Percentiles rank a stretch among this genome's conserved stretches.
These are phyloP conservation scores for Trebouxia sp. DNA, from an alignment of 139 green algal genomes.

Conservation along the genomic window DNA sequence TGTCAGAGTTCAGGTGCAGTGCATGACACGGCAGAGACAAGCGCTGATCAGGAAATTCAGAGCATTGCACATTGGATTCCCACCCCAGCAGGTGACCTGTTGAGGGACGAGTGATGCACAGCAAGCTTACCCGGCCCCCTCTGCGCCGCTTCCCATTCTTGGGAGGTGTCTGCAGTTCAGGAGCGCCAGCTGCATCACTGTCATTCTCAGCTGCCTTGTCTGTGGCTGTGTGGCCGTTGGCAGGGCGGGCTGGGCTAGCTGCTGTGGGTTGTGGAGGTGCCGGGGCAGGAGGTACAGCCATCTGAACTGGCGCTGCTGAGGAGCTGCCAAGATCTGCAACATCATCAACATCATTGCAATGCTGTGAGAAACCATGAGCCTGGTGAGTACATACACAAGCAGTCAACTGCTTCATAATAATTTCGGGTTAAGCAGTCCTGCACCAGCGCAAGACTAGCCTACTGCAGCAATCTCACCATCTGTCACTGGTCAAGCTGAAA, in stretches of 20 bases:
- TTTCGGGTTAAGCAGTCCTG: no score
- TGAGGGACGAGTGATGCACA: not conserved
- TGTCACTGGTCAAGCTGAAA: no score
- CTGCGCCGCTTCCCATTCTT: constrained; percentile 11
- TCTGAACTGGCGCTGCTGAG: constrained; percentile 2
- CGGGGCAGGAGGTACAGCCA: not conserved
- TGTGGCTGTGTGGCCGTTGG: not conserved
- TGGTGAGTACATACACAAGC: not conserved
- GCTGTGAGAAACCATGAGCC: no score
- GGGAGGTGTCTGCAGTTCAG: constrained; percentile 17
- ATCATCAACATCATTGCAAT: no score
- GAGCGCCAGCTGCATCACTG: not conserved
- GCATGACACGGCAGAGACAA: no score
- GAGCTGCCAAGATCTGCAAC: not conserved
- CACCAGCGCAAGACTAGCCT: no score
- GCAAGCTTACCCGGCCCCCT: not conserved
- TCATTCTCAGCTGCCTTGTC: not conserved
- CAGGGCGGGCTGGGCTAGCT: not conserved
- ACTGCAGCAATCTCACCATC: no score
- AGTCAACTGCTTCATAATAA: no score
- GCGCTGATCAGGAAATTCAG: no score
- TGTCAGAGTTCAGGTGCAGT: no score
- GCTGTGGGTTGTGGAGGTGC: not conserved
- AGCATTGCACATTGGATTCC: not conserved
- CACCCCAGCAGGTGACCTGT: not conserved